These are phyloP conservation scores for Herpetomonas samuelpessoai DNA, from an alignment of 208 protist genomes.

Conservation along the genomic window DNA sequence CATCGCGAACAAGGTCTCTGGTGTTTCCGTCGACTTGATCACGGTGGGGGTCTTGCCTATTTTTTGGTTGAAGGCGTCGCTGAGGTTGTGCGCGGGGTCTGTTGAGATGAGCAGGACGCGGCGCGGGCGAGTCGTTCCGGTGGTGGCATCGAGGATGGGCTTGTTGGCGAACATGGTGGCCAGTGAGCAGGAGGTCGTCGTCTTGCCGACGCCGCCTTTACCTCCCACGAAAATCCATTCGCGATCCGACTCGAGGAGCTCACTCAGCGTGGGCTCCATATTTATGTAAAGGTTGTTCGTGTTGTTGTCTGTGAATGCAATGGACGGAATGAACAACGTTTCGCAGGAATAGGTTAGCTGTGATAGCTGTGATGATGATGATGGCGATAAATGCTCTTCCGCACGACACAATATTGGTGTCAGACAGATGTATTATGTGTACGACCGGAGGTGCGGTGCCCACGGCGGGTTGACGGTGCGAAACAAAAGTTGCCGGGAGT, in stretches of 20 bases:
- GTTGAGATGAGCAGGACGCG: conserved; percentile 97
- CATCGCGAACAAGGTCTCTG: conserved; percentile 92
- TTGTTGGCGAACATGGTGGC: conserved; percentile 92
- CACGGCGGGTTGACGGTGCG: too few species aligned
- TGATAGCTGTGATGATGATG: too few species aligned
- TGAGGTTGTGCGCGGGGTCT: conserved; percentile 99
- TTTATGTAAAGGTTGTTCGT: conserved; percentile 12
- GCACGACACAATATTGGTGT: too few species aligned
- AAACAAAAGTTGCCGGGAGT: too few species aligned
- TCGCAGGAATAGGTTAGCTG: too few species aligned
- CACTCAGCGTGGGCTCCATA: conserved; percentile 46
- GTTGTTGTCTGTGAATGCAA: conserved; percentile 7
- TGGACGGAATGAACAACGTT: neutral
- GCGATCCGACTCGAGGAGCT: conserved; percentile 39
- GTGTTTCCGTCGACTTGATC: conserved; percentile 80
- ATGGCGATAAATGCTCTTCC: too few species aligned
- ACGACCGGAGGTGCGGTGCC: too few species aligned
- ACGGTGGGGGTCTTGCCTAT: conserved; percentile 84
- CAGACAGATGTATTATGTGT: too few species aligned
- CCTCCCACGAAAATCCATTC: conserved; percentile 95
- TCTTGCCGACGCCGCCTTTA: conserved; percentile 99
- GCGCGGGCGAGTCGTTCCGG: conserved; percentile 26
- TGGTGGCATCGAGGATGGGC: conserved; percentile 24
- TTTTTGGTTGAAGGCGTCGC: conserved; percentile 97
- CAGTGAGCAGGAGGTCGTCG: conserved; percentile 90